Evolutionary conservation across 169 alveolate species (phyloP).

Genomic region (Plasmodium chabaudi): DNA sequence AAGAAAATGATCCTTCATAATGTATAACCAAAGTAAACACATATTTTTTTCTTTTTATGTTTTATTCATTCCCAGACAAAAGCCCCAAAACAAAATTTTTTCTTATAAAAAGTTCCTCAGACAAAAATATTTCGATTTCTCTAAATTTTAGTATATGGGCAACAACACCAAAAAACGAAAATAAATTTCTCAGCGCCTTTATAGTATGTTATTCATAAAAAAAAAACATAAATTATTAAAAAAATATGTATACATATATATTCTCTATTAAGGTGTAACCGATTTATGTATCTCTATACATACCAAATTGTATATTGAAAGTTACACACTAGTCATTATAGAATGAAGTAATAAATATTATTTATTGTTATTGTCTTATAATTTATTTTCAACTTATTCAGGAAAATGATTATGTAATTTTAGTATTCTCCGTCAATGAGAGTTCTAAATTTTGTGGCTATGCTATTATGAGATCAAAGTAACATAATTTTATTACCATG

Average conservation of each 20-base stretch:
- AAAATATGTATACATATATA: conserved; percentile 1
- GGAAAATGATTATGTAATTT: conserved; percentile 80
- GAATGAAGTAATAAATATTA: too few relatives aligned
- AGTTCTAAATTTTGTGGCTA: conserved; percentile 82
- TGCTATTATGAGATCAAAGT: conserved; percentile 81
- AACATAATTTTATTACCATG: not conserved
- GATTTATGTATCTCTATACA: too few relatives aligned
- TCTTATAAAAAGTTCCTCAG: conserved; percentile 81
- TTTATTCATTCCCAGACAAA: conserved; percentile 14
- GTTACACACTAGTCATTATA: too few relatives aligned
- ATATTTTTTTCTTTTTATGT: conserved; percentile 23
- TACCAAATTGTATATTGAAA: too few relatives aligned
- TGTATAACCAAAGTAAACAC: not conserved
- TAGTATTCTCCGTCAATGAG: conserved; percentile 82
- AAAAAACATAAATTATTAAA: not conserved
- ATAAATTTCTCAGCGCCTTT: conserved; percentile 70
- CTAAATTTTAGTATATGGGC: conserved; percentile 82
- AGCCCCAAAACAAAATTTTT: conserved; percentile 73
- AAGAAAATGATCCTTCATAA: not conserved
- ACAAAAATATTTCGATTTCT: conserved; percentile 75
- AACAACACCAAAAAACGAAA: conserved; percentile 82
- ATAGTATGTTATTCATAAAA: conserved; percentile 21
- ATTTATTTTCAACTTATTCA: conserved; percentile 7
- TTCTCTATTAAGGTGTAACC: not conserved
- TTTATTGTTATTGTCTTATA: not conserved